Evolutionary conservation across 1,284 basidiomycete species (phyloP).

Genomic region (Sanghuangporus baumii): DNA sequence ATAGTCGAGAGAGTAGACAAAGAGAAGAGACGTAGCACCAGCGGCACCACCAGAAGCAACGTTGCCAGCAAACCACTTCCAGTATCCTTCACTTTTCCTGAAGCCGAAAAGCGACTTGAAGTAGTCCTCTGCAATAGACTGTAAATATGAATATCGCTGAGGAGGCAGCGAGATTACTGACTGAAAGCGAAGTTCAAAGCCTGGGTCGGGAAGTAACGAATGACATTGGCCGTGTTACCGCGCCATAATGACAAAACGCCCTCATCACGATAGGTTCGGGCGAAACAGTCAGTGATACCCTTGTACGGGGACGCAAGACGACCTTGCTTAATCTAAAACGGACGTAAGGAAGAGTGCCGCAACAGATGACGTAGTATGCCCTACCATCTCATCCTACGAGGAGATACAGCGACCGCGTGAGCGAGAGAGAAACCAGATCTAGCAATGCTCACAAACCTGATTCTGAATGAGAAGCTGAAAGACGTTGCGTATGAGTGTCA

Average conservation of each 20-base stretch:
- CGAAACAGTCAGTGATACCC: slow-evolving; percentile 86
- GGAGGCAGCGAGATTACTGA: slow-evolving; percentile 38
- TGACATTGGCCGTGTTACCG: slow-evolving; percentile 97
- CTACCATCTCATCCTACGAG: slow-evolving; percentile 72
- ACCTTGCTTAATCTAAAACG: slow-evolving; percentile 86
- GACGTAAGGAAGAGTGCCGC: slow-evolving; percentile 24
- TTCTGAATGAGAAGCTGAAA: slow-evolving; percentile 87
- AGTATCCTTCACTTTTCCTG: slow-evolving; percentile 86
- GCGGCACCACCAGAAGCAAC: slow-evolving; percentile 96
- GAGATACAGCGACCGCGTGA: neutral
- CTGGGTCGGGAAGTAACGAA: slow-evolving; percentile 97
- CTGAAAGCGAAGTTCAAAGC: slow-evolving; percentile 96
- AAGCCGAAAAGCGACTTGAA: slow-evolving; percentile 94
- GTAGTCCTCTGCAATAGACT: slow-evolving; percentile 72
- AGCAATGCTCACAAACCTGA: slow-evolving; percentile 42
- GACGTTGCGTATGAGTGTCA: slow-evolving; percentile 5
- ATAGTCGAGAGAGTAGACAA: slow-evolving; percentile 97
- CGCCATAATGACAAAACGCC: slow-evolving; percentile 89
- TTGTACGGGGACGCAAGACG: slow-evolving; percentile 91
- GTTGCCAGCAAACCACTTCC: slow-evolving; percentile 88
- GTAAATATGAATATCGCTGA: neutral
- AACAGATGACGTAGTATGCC: slow-evolving; percentile 20
- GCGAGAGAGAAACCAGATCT: neutral
- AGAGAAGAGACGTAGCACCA: slow-evolving; percentile 92
- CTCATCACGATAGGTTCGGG: slow-evolving; percentile 86